Evolutionary conservation across 768 basidiomycete species (phyloP), one percentile per base, ranked within the genome.

Genomic region (Gymnopilus junonius): DNA sequence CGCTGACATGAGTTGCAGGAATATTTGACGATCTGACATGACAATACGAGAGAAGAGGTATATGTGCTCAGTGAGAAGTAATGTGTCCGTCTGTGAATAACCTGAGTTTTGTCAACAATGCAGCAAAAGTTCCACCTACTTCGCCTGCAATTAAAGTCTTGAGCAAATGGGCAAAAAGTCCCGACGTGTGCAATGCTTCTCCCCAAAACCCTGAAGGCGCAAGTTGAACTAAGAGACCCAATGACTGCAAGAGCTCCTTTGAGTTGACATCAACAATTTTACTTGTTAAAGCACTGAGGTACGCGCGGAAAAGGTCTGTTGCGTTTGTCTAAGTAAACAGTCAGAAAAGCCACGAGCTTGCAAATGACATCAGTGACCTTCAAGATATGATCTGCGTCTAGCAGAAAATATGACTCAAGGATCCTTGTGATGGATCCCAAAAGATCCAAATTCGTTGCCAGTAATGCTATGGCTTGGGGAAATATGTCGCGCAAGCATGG

Each of bases 11-110:
- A 96, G 81, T 64, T 89, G 86, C 29, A 87, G 68, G 75, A 95
- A 94, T 70, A 91, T 82, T 31, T 81, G 80, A 27, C 83, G 79
- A 73, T 93, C 89, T 15, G 83, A 80, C 65, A 94, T 73, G 2
- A 85, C 83, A n/a, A 95, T 87, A 8, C 95, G 87, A n/a, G n/a
- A 83, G 61, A 95, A 81, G 21, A 95, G 77, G 67, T 86, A 87
- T 58, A 95, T 83, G 67, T 88, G 85, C 68, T 94, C 90, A 2
- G 88, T 88, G 23, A 92, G 73, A 11, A 87, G 64, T 15, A n/a
- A 69, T 8, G 81, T 78, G 15, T 77, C 72, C 4, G 70, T 76
- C 83, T 86, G 50, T 17, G 23, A 54, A 17, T 64, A 23, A 53
- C 58, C 5, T 31, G 15, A 59, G 21, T 61, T 63, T 23, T 10